These are phyloP conservation scores for Ogataea salicorniae DNA, from an alignment of 805 yeast species.

Conservation along the genomic window DNA sequence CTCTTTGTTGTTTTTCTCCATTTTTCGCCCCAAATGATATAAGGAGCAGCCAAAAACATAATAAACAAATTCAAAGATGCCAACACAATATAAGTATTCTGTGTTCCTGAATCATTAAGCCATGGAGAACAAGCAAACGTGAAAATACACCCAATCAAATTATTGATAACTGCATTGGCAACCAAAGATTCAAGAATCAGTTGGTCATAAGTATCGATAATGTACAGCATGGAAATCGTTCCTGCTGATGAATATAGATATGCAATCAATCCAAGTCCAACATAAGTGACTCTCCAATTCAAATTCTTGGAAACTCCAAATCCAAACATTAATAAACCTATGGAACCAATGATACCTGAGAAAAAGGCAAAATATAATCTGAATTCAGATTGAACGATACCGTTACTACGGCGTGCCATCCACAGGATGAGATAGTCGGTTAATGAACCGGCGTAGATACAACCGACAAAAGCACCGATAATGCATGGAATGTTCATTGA, in stretches of 20 bases:
- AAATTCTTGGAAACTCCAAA: conserved; percentile 51
- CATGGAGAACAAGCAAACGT: conserved; percentile 64
- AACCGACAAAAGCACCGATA: conserved; percentile 60
- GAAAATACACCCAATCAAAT: conserved; percentile 57
- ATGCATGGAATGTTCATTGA: conserved; percentile 71
- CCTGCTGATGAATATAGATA: conserved; percentile 66
- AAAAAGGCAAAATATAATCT: conserved; percentile 52
- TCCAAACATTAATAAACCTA: conserved; percentile 60
- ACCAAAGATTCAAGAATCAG: conserved; percentile 63
- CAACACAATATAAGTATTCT: conserved; percentile 55
- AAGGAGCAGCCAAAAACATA: conserved; percentile 50
- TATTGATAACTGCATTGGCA: conserved; percentile 59
- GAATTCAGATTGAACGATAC: conserved; percentile 60
- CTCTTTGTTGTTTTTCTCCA: conserved; percentile 52
- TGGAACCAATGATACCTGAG: conserved; percentile 55
- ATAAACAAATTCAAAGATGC: conserved; percentile 53
- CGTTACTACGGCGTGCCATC: conserved; percentile 56
- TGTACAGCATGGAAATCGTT: conserved; percentile 59
- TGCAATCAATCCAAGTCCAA: conserved; percentile 60
- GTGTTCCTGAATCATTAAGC: conserved; percentile 51
- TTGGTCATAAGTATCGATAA: conserved; percentile 64
- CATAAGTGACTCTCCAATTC: conserved; percentile 49
- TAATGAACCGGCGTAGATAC: conserved; percentile 58
- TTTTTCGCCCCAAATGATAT: conserved; percentile 53
- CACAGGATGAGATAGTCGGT: conserved; percentile 61